These are phyloP conservation scores for Eucalyptus caleyi DNA, from an alignment of 345 rosid species.

Conservation along the genomic window DNA sequence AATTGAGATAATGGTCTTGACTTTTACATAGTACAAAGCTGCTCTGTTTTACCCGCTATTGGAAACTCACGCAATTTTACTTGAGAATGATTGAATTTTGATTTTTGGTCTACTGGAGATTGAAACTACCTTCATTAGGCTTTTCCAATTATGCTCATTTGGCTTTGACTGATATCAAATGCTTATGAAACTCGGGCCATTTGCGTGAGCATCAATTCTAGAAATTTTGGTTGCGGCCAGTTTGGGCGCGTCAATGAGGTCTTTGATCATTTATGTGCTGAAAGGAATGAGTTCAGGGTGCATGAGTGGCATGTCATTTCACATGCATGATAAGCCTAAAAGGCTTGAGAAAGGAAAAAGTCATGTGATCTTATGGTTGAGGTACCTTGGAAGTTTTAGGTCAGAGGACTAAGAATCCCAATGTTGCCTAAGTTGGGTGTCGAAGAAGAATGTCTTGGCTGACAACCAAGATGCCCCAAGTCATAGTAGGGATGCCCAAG, in stretches of 20 bases:
- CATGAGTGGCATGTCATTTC: background rate
- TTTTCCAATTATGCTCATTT: background rate
- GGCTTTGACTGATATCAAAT: background rate
- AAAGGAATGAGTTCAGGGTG: background rate
- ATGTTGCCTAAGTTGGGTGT: too few species aligned
- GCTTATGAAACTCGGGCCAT: background rate
- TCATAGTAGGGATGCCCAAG: background rate
- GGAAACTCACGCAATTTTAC: background rate
- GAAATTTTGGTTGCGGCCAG: background rate
- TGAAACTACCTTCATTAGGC: background rate
- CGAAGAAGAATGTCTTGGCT: too few species aligned
- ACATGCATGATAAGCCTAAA: too few species aligned
- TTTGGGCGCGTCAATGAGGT: background rate
- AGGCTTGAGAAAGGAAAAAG: background rate
- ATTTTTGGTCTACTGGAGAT: background rate
- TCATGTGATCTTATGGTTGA: too few species aligned
- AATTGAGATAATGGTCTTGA: background rate
- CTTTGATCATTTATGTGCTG: too few species aligned
- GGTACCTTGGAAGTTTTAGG: too few species aligned
- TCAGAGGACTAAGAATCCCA: too few species aligned
- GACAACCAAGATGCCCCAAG: accelerated
- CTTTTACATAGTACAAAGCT: background rate
- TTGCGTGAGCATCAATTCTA: background rate
- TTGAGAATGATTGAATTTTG: background rate
- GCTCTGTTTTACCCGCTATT: background rate